These are phyloP conservation scores for Rubroboletus pulcherrimus DNA, from an alignment of 768 basidiomycete species.

Conservation along the genomic window DNA sequence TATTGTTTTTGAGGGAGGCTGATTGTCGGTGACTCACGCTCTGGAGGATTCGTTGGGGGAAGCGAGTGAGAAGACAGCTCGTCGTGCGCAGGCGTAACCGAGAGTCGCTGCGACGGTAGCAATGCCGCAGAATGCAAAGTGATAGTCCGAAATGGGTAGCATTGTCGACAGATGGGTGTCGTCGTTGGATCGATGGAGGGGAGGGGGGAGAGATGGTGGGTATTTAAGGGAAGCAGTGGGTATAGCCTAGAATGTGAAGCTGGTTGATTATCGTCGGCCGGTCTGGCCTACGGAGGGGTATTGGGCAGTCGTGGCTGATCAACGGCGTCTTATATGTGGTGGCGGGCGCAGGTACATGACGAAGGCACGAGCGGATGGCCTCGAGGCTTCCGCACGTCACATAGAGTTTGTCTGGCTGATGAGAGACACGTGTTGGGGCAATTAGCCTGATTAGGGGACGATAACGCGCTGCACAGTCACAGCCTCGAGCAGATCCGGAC, in stretches of 20 bases:
- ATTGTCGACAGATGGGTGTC: conserved; percentile 25
- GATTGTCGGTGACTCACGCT: conserved; percentile 32
- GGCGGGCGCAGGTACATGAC: conserved; percentile 20
- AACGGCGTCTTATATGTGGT: conserved; percentile 31
- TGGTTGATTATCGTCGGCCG: conserved; percentile 22
- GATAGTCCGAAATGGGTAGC: conserved; percentile 51
- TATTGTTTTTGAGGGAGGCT: conserved; percentile 28
- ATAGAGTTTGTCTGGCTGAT: conserved; percentile 2
- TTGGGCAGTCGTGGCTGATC: conserved; percentile 22
- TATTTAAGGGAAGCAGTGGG: conserved; percentile 20
- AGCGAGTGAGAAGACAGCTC: conserved; percentile 22
- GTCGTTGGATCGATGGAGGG: conserved; percentile 2
- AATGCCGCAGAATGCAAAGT: conserved; percentile 52
- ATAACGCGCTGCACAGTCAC: conserved; percentile 16
- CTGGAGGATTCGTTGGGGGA: conserved; percentile 18
- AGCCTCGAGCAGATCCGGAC: conserved; percentile 10
- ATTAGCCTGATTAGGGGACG: conserved; percentile 4
- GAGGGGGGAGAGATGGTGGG: conserved; percentile 12
- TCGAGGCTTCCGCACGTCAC: conserved; percentile 31
- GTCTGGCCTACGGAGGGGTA: conserved; percentile 15
- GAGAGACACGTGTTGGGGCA: conserved; percentile 22
- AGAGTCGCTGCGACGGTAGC: conserved; percentile 59
- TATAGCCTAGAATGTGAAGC: conserved; percentile 8
- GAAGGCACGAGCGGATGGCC: conserved; percentile 26
- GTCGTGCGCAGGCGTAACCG: conserved; percentile 53